A percentile compares a stretch with the other conserved stretches of the same genome.
phyloP scores from a whole-genome alignment of 768 basidiomycete genomes.

The Boletus bicolor region DNA sequence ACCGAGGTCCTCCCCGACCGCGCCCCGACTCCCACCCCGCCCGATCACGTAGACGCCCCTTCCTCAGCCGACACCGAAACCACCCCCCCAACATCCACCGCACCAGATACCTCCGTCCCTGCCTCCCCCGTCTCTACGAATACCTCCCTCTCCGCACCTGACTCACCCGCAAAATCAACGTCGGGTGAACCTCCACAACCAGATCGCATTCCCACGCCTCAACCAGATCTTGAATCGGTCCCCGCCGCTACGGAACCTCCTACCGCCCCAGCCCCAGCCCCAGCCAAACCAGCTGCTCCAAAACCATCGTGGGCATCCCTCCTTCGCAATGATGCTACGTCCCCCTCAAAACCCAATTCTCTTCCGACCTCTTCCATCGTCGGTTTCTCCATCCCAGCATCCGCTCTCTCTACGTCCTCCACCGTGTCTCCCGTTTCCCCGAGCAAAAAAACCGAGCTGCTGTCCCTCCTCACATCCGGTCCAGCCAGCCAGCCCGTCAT shows the following conservation, averaged over 20 bases:
- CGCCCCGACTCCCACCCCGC: background rate
- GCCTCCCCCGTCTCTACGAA: conserved; percentile 58
- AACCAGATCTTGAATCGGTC: conserved; percentile 8
- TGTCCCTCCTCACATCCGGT: conserved; percentile 50
- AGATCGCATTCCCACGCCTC: conserved; percentile 10
- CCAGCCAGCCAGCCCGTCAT: conserved; percentile 23
- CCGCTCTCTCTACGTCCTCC: conserved; percentile 23
- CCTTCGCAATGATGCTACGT: conserved; percentile 44
- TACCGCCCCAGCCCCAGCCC: conserved; percentile 15
- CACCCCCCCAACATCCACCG: conserved; percentile 48
- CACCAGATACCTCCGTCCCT: conserved; percentile 45
- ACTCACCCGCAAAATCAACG: conserved; percentile 17
- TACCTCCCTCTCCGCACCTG: conserved; percentile 51
- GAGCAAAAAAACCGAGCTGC: conserved; percentile 46
- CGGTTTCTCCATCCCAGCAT: conserved; percentile 69
- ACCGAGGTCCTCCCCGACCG: conserved; percentile 10
- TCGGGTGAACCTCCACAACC: conserved; percentile 11
- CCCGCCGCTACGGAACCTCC: background rate
- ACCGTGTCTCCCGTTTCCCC: conserved; percentile 29
- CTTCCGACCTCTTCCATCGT: conserved; percentile 71
- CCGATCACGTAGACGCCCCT: conserved; percentile 31
- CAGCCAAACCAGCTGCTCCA: conserved; percentile 38
- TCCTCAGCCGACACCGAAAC: conserved; percentile 49
- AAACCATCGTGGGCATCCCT: conserved; percentile 75
- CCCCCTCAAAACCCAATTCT: conserved; percentile 41